These are phyloP conservation scores for Xerocomellus dryophilus DNA, from an alignment of 768 basidiomycete genomes.

Conservation along the genomic window DNA sequence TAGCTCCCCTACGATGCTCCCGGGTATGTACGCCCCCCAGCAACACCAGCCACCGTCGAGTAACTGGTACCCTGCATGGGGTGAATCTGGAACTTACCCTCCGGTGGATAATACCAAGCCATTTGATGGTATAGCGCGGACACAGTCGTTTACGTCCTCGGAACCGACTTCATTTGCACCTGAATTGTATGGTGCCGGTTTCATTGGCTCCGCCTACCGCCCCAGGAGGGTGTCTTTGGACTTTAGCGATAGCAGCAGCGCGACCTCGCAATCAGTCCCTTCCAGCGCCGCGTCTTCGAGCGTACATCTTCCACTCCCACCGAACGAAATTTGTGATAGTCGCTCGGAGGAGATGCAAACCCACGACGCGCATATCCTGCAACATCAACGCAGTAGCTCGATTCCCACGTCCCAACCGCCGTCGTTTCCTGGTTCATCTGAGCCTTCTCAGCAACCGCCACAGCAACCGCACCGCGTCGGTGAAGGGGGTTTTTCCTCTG, in stretches of 20 bases:
- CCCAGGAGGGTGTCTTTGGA: conserved; percentile 36
- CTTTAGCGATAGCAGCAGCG: conserved; percentile 44
- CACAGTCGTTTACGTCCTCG: conserved; percentile 21
- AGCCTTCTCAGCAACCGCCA: conserved; percentile 4
- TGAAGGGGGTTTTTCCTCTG: conserved; percentile 51
- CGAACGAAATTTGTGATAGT: conserved; percentile 28
- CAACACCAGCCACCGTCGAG: conserved; percentile 15
- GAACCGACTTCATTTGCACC: conserved; percentile 23
- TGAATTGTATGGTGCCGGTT: conserved; percentile 15
- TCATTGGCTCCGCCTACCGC: conserved; percentile 28
- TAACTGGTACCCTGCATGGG: conserved; percentile 28
- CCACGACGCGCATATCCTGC: conserved; percentile 12
- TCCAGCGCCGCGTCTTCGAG: conserved; percentile 54
- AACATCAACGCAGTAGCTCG: conserved; percentile 19
- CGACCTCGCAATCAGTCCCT: conserved; percentile 43
- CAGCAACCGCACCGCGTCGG: conserved; percentile 16
- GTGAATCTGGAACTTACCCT: conserved; percentile 22
- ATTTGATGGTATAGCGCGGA: conserved; percentile 18
- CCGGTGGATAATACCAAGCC: conserved; percentile 30
- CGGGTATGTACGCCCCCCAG: conserved; percentile 18
- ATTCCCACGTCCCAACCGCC: conserved; percentile 14
- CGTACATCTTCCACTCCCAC: conserved; percentile 46
- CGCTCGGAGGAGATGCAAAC: conserved; percentile 29
- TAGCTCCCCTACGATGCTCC: conserved; percentile 4
- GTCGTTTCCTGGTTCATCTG: background rate